Evolutionary conservation across 1,139 yeast genomes (phyloP), one percentile per base, ranked within the genome.

Genomic region (Chernovozyma sophiae-reginae): DNA sequence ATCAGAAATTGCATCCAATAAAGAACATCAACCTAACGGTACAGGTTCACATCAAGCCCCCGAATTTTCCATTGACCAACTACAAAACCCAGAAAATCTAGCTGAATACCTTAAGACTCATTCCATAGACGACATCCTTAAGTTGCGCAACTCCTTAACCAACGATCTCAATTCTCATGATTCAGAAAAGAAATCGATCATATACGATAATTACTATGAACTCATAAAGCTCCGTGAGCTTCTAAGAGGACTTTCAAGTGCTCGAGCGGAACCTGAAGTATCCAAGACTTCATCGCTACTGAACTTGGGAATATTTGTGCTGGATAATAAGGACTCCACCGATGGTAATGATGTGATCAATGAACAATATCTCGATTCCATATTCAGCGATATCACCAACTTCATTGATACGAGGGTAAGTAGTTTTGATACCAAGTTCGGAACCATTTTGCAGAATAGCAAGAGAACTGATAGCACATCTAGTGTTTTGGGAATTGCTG

Each of bases 171-270:
- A 62, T 38, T 55, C 69, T 8, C 70, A 64, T 35, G 71, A 64
- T 39, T 68, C 62, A 64, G 64, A 59, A 29, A 68, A 66, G 49
- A 70, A 70, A 40, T 60, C 73, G 16, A 68, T 70, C n/a, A 66
- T 70, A 12, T 70, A 70, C 46, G 71, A 69, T 41, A 69, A 70
- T 45, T 70, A 70, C 53, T 65, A 66, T 41, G 75, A 70, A 38
- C 51, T 70, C 39, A 70, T 70, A 43, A 68, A 67, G 40, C 52
- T 70, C 37, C 68, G 65, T 38, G 60, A 68, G 31, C 62, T 69
- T 1, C 54, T 70, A 38, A 54, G 52, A 13, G 57, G 56, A 20
- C 44, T 65, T 12, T 50, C 65, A n/a, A 47, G 43, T 20, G 15
- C 55, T 63, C 1, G 44, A 40, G 14, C 40, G 44, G 4, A 34